Conservation (phyloP, 169 alveolate species). For the Amoebophrya sp. region DNA sequence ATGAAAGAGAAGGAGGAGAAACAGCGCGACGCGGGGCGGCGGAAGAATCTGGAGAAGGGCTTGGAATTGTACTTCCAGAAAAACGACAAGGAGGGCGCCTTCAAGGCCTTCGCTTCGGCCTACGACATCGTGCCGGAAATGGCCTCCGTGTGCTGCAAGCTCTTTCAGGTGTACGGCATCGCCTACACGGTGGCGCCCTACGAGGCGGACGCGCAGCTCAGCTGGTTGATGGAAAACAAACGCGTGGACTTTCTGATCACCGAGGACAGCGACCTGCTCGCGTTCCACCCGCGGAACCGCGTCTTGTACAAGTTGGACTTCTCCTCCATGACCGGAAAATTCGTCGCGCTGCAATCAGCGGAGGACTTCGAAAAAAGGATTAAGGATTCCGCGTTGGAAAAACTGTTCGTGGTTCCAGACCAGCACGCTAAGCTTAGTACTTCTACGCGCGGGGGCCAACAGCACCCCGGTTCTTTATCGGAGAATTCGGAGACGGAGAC, state of each 20-base stretch:
- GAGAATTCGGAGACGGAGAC: neutral
- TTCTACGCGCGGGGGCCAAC: neutral
- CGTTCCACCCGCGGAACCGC: neutral
- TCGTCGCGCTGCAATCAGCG: neutral
- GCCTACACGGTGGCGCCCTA: neutral
- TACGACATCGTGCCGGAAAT: neutral
- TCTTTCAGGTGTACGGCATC: neutral
- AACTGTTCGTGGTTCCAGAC: neutral
- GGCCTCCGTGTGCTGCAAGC: neutral
- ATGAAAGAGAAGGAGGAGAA: neutral
- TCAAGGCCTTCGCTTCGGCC: neutral
- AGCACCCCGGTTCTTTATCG: neutral
- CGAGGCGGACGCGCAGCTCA: neutral
- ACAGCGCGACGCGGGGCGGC: neutral
- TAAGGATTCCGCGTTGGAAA: neutral
- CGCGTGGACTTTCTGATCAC: neutral
- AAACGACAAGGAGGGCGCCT: neutral
- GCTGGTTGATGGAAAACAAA: neutral
- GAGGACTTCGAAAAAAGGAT: neutral
- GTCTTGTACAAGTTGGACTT: neutral
- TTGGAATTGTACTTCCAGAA: neutral
- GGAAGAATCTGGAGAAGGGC: neutral
- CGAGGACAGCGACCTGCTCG: neutral
- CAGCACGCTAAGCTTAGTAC: no score
- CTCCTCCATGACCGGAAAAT: neutral